Conservation (phyloP, 371 early-diverging fungal species). For the Mortierella sp. region DNA sequence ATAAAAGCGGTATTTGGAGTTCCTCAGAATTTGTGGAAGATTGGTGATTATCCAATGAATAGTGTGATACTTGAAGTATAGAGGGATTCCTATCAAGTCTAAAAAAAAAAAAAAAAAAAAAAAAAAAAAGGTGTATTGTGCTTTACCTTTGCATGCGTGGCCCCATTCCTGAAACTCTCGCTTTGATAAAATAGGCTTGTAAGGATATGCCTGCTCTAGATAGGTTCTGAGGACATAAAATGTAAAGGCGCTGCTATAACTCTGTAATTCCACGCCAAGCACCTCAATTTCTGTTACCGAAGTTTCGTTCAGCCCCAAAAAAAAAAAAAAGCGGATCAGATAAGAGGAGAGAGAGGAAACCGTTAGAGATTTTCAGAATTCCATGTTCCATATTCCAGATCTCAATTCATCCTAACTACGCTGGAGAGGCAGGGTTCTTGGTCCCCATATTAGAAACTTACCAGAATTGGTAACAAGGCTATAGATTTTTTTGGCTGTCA, state of each 20-base stretch:
- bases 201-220: too few relatives aligned
- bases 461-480: constrained; percentile 5
- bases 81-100: not conserved
- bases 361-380: not conserved
- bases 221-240: not conserved
- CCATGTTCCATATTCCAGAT: constrained; percentile 24
- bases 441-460: constrained; percentile 13
- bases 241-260: constrained; percentile 5
- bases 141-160: not conserved
- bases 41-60: too few relatives aligned
- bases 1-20: too few relatives aligned
- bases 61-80: too few relatives aligned
- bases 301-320: too few relatives aligned
- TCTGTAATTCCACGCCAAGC: constrained; percentile 10
- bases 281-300: constrained; percentile 13
- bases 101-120: not conserved
- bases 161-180: not conserved
- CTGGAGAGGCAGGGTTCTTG: not conserved
- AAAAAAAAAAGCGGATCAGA: too few relatives aligned
- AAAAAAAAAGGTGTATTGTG: not conserved
- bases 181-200: too few relatives aligned
- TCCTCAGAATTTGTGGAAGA: too few relatives aligned
- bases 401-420: constrained; percentile 14
- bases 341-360: not conserved
- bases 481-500: constrained; percentile 1